Conservation (phyloP, 164 flowering plant species). For the Vitis labrusca region DNA sequence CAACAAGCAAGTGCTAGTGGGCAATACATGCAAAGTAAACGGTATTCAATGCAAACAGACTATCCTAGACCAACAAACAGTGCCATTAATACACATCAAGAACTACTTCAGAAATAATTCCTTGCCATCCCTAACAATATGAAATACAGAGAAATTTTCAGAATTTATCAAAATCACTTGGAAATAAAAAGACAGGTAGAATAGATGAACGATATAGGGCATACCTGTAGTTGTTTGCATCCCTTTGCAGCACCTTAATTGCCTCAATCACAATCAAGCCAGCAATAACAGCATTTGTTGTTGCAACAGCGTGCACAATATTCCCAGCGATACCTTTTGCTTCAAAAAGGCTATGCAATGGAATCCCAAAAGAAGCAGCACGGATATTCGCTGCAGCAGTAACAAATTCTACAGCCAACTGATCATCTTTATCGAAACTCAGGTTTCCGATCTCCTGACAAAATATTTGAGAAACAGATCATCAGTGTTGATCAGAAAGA, state of each 20-base stretch:
- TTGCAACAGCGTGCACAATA: slow-evolving; percentile 98
- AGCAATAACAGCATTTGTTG: slow-evolving; percentile 95
- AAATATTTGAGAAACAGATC: background rate
- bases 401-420: slow-evolving; percentile 95
- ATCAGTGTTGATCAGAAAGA: background rate
- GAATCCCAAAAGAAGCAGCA: slow-evolving; percentile 92
- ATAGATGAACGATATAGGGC: slow-evolving; percentile 2
- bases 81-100: background rate
- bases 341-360: slow-evolving; percentile 93
- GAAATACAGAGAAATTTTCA: background rate
- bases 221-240: slow-evolving; percentile 66
- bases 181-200: background rate
- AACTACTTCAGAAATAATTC: background rate
- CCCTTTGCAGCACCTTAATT: slow-evolving; percentile 81
- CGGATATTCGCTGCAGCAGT: slow-evolving; percentile 99
- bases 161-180: background rate
- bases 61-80: no score
- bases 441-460: slow-evolving; percentile 84
- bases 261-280: slow-evolving; percentile 97
- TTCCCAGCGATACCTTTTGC: slow-evolving; percentile 99
- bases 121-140: background rate
- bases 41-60: no score
- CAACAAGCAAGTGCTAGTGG: no score
- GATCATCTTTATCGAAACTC: slow-evolving; percentile 95
- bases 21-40: no score